Percentiles rank a stretch among this genome's conserved stretches.
Conservation (phyloP, 176 grass and related monocot species). For the Elaeis guineensis region DNA sequence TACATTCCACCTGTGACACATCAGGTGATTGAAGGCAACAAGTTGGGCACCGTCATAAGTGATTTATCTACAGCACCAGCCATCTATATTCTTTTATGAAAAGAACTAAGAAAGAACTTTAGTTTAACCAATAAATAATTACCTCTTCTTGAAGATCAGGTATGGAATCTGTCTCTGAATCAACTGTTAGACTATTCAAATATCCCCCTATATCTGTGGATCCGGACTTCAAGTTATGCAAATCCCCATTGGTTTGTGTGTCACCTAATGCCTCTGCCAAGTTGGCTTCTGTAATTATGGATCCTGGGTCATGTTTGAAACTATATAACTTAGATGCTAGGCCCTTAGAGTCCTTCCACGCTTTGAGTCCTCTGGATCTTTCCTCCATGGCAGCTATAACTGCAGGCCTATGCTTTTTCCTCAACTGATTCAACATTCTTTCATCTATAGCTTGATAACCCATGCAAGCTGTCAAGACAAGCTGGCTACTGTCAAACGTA, state of each 20-base stretch:
- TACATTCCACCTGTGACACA: too few relatives aligned
- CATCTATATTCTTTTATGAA: neutral
- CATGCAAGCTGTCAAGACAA: slow-evolving; percentile 98
- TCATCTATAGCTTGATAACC: slow-evolving; percentile 82
- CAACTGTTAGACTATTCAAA: slow-evolving; percentile 30
- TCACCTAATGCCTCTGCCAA: slow-evolving; percentile 35
- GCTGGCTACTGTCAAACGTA: slow-evolving; percentile 93
- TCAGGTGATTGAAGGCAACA: too few relatives aligned
- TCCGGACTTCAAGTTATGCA: slow-evolving; percentile 8
- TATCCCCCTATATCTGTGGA: slow-evolving; percentile 32
- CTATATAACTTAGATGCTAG: slow-evolving; percentile 89
- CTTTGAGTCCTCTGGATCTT: slow-evolving; percentile 56
- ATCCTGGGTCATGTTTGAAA: slow-evolving; percentile 71
- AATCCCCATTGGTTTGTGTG: slow-evolving; percentile 35
- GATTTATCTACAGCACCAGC: too few relatives aligned
- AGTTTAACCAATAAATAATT: slow-evolving; percentile 12
- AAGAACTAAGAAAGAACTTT: neutral
- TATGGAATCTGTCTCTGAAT: slow-evolving; percentile 42
- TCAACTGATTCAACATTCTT: slow-evolving; percentile 46
- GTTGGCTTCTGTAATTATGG: slow-evolving; percentile 49
- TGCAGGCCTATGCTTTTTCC: slow-evolving; percentile 68
- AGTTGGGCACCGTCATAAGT: too few relatives aligned
- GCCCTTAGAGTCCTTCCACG: slow-evolving; percentile 73
- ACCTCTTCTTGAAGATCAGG: slow-evolving; percentile 78
- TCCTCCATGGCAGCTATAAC: slow-evolving; percentile 75